A percentile compares a stretch with the other conserved stretches of the same genome.
Evolutionary conservation across 495 filamentous ascomycete genomes (phyloP).

Genomic region (Neurospora africana): DNA sequence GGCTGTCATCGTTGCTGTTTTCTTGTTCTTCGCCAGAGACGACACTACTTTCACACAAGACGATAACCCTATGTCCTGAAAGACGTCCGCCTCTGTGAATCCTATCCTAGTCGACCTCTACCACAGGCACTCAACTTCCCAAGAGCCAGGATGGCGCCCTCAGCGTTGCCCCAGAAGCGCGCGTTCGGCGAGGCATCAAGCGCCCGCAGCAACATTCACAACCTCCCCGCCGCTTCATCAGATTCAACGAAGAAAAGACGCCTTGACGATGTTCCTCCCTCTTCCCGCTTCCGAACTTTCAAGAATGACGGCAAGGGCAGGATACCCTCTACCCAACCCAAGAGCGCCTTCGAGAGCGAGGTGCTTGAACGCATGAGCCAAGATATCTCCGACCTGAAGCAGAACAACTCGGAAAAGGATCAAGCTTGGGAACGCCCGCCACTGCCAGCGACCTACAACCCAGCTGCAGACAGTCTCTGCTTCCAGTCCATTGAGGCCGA

Average conservation of each 20-base stretch:
- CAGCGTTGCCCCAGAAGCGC: conserved; percentile 43
- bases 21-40: background rate
- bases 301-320: conserved; percentile 50
- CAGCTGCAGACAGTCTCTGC: conserved; percentile 57
- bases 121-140: background rate
- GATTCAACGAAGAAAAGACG: conserved; percentile 60
- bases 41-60: background rate
- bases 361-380: conserved; percentile 91
- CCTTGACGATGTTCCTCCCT: conserved; percentile 46
- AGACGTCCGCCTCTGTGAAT: background rate
- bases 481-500: conserved; percentile 97
- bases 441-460: conserved; percentile 56
- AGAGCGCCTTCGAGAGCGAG: conserved; percentile 87
- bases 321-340: conserved; percentile 68
- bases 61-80: background rate
- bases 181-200: conserved; percentile 40
- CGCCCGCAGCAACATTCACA: conserved; percentile 34
- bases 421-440: conserved; percentile 84
- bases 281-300: conserved; percentile 45
- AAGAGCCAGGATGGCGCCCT: conserved; percentile 26
- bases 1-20: background rate
- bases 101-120: background rate
- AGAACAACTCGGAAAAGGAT: conserved; percentile 81
- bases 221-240: conserved; percentile 19
- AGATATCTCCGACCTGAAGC: conserved; percentile 74